Conservation (phyloP, 2,329 filamentous ascomycete genomes). For the Basipetospora chlamydospora region DNA sequence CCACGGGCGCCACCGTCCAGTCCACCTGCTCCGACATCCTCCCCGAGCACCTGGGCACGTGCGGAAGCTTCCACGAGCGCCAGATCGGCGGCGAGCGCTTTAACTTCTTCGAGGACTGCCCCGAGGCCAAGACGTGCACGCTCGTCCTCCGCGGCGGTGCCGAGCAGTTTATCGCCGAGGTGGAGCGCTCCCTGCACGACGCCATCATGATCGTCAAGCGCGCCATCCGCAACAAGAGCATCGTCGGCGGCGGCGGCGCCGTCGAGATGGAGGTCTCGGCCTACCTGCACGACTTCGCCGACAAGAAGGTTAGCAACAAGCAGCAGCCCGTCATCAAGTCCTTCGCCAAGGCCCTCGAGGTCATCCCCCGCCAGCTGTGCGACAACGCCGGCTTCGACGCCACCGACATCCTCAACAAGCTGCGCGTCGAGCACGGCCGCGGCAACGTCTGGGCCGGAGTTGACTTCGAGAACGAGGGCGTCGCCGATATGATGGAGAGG, state of each 20-base stretch:
- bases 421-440: conserved; percentile 92
- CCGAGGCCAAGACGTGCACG: conserved; percentile 91
- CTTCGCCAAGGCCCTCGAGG: conserved; percentile 91
- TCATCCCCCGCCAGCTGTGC: conserved; percentile 91
- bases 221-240: conserved; percentile 83
- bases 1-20: conserved; percentile 81
- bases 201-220: conserved; percentile 99
- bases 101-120: conserved; percentile 97
- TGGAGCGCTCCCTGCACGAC: conserved; percentile 93
- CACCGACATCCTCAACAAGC: conserved; percentile 90
- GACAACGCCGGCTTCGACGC: conserved; percentile 98
- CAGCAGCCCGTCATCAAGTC: conserved; percentile 96
- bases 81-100: conserved; percentile 96
- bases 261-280: conserved; percentile 94
- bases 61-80: conserved; percentile 81
- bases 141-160: conserved; percentile 88
- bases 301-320: conserved; percentile 85
- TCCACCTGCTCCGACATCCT: conserved; percentile 95
- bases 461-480: conserved; percentile 84
- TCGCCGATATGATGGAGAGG: conserved; percentile 82
- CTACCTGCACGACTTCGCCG: conserved; percentile 83
- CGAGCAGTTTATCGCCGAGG: conserved; percentile 98
- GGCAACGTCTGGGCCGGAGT: conserved; percentile 90
- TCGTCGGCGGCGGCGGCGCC: conserved; percentile 90
- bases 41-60: conserved; percentile 76